Evolutionary conservation across 495 filamentous ascomycete species (phyloP).

Genomic region (Trichoderma reesei): DNA sequence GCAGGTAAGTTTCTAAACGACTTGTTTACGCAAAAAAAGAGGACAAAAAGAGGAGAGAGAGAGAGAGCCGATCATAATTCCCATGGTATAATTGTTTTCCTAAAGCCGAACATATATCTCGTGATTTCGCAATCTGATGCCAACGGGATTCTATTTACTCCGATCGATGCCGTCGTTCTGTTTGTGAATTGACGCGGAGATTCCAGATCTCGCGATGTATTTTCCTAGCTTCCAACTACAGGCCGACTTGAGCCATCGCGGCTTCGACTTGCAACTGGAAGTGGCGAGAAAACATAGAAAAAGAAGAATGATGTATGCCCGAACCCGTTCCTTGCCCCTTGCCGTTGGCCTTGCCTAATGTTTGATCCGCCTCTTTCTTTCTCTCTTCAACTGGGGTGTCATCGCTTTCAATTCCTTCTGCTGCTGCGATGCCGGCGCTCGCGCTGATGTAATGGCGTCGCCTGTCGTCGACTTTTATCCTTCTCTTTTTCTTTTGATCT

Average conservation of each 20-base stretch:
- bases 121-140: constrained; percentile 3
- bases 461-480: not conserved
- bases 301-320: not conserved
- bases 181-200: not conserved
- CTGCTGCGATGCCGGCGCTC: constrained; percentile 3
- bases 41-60: not conserved
- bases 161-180: not conserved
- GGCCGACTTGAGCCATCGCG: not conserved
- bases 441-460: constrained; percentile 1
- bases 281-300: not conserved
- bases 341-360: not conserved
- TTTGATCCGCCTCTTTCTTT: not conserved
- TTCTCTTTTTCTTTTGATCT: not conserved
- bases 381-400: not conserved
- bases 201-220: not conserved
- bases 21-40: no score
- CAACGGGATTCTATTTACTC: not conserved
- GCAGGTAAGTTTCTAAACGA: no score
- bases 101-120: not conserved
- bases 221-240: not conserved
- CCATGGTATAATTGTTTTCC: not conserved
- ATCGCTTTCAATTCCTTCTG: not conserved
- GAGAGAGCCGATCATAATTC: not conserved
- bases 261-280: not conserved
- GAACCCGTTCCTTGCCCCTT: not conserved